Evolutionary conservation across 495 filamentous ascomycete genomes (phyloP), one percentile per base, ranked within the genome.

Genomic region (Bombardia bombarda): DNA sequence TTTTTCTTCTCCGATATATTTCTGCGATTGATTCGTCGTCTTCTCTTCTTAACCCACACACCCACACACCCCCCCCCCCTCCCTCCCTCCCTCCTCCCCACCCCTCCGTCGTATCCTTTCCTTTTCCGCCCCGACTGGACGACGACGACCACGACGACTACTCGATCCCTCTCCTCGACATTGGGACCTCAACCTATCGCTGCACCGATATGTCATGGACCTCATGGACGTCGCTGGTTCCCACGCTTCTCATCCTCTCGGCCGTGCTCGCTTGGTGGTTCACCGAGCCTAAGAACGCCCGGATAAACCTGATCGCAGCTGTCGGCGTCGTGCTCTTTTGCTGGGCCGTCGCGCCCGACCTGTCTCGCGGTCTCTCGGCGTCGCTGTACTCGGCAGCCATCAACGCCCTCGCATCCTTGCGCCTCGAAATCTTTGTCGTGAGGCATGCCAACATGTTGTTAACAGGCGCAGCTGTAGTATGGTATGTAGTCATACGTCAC

Each of bases 181-280:
- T 26, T 24, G 36, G 35, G 37, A 40, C 26, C 35, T 38, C 43
- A 25, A 21, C 32, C 36, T 33, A 25, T 19, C n/a, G 33, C 22
- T 19, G 52, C 52, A 66, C 54, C 68, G 67, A 58, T 63, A 70
- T 67, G 66, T 70, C 64, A 72, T 73, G 67, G 65, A 64, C 61
- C 61, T 63, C 62, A 63, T 66, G 63, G 65, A 59, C 67, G 43
- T 63, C 65, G 59, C 65, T 64, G 57, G 62, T 67, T 46, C 66
- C 66, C 52, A 68, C 66, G 40, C 47, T 75, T 49, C 62, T 77
- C 45, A 60, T 75, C 57, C 41, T 72, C 47, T 62, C 68, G 53
- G 65, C 73, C 51, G 58, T 65, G 42, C 52, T 75, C 47, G 60
- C 60, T 48, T 70, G 67, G 67, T 69, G 67, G 64, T 66, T 69